Conservation (phyloP, 2,329 filamentous ascomycete species). For the Neocatenulostroma microsporum region DNA sequence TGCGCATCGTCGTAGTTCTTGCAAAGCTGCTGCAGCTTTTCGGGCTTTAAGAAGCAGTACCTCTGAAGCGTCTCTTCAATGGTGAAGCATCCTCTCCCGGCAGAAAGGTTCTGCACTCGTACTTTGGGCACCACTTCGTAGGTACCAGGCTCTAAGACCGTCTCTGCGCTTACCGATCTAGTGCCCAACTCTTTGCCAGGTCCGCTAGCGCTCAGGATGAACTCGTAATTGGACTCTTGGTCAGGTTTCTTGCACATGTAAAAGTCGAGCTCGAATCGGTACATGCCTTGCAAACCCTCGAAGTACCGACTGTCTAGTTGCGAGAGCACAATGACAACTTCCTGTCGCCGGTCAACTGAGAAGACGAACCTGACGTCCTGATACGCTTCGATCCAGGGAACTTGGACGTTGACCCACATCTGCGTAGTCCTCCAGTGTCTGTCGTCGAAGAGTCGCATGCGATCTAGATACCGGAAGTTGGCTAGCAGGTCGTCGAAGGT, state of each 20-base stretch:
- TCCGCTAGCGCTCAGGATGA: conserved; percentile 25
- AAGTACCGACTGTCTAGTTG: conserved; percentile 58
- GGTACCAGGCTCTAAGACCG: conserved; percentile 61
- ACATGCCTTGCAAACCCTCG: conserved; percentile 49
- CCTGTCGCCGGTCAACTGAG: conserved; percentile 44
- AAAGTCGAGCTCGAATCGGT: conserved; percentile 52
- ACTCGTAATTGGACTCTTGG: conserved; percentile 18
- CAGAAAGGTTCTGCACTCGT: no score
- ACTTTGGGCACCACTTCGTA: conserved; percentile 72
- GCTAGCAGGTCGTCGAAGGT: conserved; percentile 44
- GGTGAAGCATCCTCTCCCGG: no score
- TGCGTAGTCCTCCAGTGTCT: conserved; percentile 56
- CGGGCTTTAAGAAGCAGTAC: no score
- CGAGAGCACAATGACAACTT: conserved; percentile 51
- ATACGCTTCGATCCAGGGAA: conserved; percentile 55
- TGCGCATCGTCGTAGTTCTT: no score
- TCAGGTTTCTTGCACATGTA: conserved; percentile 48
- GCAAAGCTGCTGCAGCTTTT: no score
- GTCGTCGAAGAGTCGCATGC: conserved; percentile 52
- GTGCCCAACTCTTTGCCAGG: conserved; percentile 57
- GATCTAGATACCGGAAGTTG: conserved; percentile 51
- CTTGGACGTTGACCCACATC: conserved; percentile 53
- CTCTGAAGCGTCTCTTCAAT: no score
- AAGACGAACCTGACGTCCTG: conserved; percentile 54
- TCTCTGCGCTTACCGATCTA: conserved; percentile 68